Evolutionary conservation across 164 flowering plant species (phyloP), one percentile per base, ranked within the genome.

Genomic region (Litsea cubeba): DNA sequence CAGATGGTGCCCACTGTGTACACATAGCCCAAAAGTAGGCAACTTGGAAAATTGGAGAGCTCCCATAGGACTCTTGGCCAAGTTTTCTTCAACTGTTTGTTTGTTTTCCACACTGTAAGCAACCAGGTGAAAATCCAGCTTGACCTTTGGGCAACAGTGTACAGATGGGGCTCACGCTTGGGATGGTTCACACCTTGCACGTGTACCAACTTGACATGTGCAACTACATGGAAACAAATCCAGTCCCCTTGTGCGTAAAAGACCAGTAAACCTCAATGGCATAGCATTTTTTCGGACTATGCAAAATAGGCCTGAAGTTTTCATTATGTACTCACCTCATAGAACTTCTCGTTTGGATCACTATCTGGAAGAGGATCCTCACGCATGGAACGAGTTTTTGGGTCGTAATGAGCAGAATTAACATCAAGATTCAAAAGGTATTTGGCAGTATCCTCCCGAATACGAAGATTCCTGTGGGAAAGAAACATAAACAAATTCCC

Each of bases 391-490:
- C 95, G 88, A 7, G 91, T 92, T 81, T 92, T 92, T 26, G 95
- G 97, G 81, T 92, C 97, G 78, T 92, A 92, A 71, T 92, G 84
- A 51, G 97, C 84, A 70, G 98, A 94, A 76, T 94, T 89, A 35
- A 91, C 89, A 81, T 94, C 96, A 73, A 92, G 97, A 84, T 94
- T 94, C 74, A 92, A 73, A 65, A 94, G 90, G 75, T 94, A 94
- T 72, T 94, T 94, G 5, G 98, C 97, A 12, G 93, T 91, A 76
- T 92, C 97, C 79, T 92, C 97, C 46, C 98, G 88, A 80, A 94
- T 94, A 86, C 98, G 95, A 74, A 94, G 79, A 70, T 94, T 92
- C 80, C 97, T 90, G 76, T 10, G 77, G 28, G 70, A 26, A 62
- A 24, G 70, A 22, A 62, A 15, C 10, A 15, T 10, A 32, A 46